Percentiles rank a stretch among this genome's conserved stretches.
Conservation (phyloP, 345 rosid species). For the Iberis pinnata region DNA sequence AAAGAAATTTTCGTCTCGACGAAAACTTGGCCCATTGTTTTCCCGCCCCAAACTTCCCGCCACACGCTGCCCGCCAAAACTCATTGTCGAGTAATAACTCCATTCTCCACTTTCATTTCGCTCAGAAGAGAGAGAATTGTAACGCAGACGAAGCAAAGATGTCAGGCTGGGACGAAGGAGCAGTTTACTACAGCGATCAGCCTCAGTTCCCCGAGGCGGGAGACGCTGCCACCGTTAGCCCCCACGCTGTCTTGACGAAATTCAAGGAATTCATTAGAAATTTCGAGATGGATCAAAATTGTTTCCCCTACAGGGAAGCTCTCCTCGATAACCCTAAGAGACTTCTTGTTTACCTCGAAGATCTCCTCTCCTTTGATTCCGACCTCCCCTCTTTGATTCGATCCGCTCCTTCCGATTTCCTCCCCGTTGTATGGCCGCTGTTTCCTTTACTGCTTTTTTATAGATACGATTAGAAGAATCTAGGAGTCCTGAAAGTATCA, state of each 20-base stretch:
- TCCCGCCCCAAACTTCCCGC: slow-evolving; percentile 30
- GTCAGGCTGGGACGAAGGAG: slow-evolving; percentile 96
- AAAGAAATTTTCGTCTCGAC: too few species aligned
- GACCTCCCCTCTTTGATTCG: slow-evolving; percentile 80
- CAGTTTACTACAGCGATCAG: slow-evolving; percentile 86
- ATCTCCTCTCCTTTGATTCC: slow-evolving; percentile 68
- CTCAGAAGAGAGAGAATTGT: background rate
- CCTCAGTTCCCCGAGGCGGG: slow-evolving; percentile 74
- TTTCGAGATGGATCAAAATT: slow-evolving; percentile 63
- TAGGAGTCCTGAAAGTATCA: background rate
- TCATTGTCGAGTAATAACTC: background rate
- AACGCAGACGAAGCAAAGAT: slow-evolving; percentile 28
- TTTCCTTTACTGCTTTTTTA: background rate
- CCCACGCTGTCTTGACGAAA: slow-evolving; percentile 64
- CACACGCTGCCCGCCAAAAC: slow-evolving; percentile 24
- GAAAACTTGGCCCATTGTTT: background rate
- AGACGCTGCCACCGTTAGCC: slow-evolving; percentile 41
- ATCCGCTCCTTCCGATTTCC: slow-evolving; percentile 67
- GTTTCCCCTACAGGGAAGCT: slow-evolving; percentile 78
- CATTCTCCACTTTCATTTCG: background rate
- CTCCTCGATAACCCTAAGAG: slow-evolving; percentile 66
- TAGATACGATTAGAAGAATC: too few species aligned
- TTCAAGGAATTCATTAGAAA: slow-evolving; percentile 86
- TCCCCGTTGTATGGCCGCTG: slow-evolving; percentile 48
- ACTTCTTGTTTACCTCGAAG: slow-evolving; percentile 66